Evolutionary conservation across 208 protist genomes (phyloP).

Genomic region (Angomonas ambiguus): DNA sequence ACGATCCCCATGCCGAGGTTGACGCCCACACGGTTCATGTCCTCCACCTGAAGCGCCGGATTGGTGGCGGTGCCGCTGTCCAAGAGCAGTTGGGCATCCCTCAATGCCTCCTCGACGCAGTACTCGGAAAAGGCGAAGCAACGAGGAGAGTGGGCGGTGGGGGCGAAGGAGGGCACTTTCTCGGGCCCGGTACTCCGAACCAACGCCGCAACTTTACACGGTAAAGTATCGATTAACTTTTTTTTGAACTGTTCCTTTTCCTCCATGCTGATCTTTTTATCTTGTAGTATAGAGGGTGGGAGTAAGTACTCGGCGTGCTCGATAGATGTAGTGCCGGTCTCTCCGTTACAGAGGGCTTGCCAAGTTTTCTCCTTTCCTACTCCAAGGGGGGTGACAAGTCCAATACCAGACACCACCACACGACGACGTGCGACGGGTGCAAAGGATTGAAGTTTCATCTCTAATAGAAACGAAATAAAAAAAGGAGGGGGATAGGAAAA

Average conservation of each 20-base stretch:
- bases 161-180: conserved; percentile 26
- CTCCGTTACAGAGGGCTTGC: conserved; percentile 54
- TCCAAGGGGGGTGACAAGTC: conserved; percentile 92
- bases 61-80: neutral
- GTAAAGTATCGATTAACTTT: conserved; percentile 43
- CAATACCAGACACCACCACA: conserved; percentile 95
- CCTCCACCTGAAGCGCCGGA: neutral
- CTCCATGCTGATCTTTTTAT: conserved; percentile 21
- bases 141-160: conserved; percentile 56
- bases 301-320: conserved; percentile 53
- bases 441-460: conserved; percentile 31
- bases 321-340: conserved; percentile 46
- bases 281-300: conserved; percentile 43
- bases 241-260: conserved; percentile 25
- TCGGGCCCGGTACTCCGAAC: conserved; percentile 18
- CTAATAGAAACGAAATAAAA: neutral
- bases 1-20: conserved; percentile 90
- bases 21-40: conserved; percentile 66
- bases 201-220: conserved; percentile 63
- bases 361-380: conserved; percentile 66
- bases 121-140: conserved; percentile 34
- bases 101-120: conserved; percentile 64
- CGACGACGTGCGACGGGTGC: conserved; percentile 43
- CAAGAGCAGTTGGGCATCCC: conserved; percentile 42
- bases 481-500: neutral